Conservation (phyloP, 352 stramenopile species). For the Globisporangium cystogenes region DNA sequence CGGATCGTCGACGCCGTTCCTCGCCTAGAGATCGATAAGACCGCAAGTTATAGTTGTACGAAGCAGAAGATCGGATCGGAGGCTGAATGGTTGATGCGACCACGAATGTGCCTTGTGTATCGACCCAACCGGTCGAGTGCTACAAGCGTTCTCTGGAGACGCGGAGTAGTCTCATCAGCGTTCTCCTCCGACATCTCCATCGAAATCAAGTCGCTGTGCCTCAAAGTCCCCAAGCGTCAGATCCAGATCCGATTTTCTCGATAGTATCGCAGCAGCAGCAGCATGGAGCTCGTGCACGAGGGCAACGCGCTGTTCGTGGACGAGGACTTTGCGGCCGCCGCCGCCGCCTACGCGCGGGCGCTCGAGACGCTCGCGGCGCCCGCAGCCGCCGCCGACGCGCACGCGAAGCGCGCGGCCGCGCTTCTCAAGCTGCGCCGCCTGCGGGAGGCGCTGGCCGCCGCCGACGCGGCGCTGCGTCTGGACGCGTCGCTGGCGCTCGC, state of each 20-base stretch:
- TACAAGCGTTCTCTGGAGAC: no score
- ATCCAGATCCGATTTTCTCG: no score
- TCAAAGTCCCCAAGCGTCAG: no score
- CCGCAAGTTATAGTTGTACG: no score
- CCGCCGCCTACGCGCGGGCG: slow-evolving; percentile 45
- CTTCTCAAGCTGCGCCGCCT: slow-evolving; percentile 66
- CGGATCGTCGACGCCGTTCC: neutral
- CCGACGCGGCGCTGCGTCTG: slow-evolving; percentile 39
- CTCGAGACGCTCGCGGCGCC: slow-evolving; percentile 21
- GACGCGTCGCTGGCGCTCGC: slow-evolving; percentile 48
- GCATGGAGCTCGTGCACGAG: slow-evolving; percentile 70
- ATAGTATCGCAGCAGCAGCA: neutral
- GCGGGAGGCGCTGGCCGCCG: slow-evolving; percentile 45
- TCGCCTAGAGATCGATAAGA: no score
- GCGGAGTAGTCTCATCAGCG: no score
- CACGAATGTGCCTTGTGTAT: no score
- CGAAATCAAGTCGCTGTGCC: no score
- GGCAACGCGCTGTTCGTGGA: slow-evolving; percentile 84
- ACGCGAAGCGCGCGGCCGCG: slow-evolving; percentile 66
- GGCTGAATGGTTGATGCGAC: no score
- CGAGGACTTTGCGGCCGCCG: slow-evolving; percentile 63
- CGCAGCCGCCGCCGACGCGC: slow-evolving; percentile 24
- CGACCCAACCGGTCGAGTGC: no score
- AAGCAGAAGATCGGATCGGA: no score
- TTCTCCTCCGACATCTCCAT: no score